These are phyloP conservation scores for Alectoria sarmentosa DNA, from an alignment of 495 filamentous ascomycete species.

Conservation along the genomic window DNA sequence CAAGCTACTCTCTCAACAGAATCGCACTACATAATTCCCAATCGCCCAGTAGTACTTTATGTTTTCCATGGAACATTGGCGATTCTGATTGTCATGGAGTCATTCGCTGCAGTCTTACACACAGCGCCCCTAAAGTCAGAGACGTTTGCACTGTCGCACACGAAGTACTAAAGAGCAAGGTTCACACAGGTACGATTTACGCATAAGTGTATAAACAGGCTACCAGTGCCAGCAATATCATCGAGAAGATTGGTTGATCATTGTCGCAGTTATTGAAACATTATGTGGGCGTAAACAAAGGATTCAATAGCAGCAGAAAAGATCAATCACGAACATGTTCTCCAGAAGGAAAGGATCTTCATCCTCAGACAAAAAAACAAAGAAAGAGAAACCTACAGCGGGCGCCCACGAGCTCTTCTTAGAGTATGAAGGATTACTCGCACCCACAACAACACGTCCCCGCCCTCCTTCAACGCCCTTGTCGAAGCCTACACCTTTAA, in stretches of 20 bases:
- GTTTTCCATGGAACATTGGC: no score
- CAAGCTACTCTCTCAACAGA: no score
- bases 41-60: no score
- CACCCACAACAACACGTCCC: slow-evolving; percentile 10
- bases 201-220: not conserved
- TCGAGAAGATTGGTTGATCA: not conserved
- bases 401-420: slow-evolving; percentile 15
- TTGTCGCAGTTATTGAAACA: slow-evolving; percentile 1
- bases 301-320: not conserved
- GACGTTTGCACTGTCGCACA: not conserved
- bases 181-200: not conserved
- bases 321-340: slow-evolving; percentile 5
- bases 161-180: not conserved
- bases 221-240: not conserved
- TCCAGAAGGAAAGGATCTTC: not conserved
- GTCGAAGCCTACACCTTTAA: not conserved
- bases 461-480: slow-evolving; percentile 5
- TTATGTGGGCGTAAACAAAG: slow-evolving; percentile 8
- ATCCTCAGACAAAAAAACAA: not conserved
- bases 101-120: not conserved
- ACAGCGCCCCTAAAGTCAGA: not conserved
- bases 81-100: no score
- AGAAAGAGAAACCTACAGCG: not conserved
- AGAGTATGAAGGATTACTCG: slow-evolving; percentile 13
- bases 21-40: no score